Evolutionary conservation across 352 stramenopile species (phyloP).

Genomic region (Pythium folliculosum): DNA sequence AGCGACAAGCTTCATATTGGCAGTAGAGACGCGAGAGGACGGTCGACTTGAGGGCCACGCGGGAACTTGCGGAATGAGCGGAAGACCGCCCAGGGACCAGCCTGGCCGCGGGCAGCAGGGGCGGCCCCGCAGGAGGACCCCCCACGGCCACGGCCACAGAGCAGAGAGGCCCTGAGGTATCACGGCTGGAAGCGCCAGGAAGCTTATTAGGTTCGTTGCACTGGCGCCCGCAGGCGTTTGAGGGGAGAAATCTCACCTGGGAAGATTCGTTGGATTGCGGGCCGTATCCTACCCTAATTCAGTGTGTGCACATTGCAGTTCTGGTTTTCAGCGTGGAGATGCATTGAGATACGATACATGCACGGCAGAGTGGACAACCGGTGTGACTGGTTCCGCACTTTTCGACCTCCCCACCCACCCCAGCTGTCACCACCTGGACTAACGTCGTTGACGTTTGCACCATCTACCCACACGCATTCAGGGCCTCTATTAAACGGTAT

Average conservation of each 20-base stretch:
- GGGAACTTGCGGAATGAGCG: conserved; percentile 20
- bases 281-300: no score
- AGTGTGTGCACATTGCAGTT: no score
- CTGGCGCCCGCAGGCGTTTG: no score
- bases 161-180: no score
- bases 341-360: no score
- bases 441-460: background rate
- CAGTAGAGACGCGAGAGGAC: background rate
- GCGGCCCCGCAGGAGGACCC: background rate
- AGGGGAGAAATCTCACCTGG: no score
- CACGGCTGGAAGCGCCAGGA: background rate
- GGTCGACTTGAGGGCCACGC: conserved; percentile 5
- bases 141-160: no score
- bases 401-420: background rate
- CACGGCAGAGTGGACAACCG: no score
- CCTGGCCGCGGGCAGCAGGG: background rate
- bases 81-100: background rate
- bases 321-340: no score
- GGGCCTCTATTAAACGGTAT: background rate
- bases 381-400: no score
- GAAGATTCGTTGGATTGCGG: background rate
- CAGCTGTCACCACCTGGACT: background rate
- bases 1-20: conserved; percentile 11
- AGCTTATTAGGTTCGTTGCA: background rate
- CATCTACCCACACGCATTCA: background rate